Base-by-base conservation (phyloP, 176 grass and related monocot species). In the Oryza glaberrima region DNA sequence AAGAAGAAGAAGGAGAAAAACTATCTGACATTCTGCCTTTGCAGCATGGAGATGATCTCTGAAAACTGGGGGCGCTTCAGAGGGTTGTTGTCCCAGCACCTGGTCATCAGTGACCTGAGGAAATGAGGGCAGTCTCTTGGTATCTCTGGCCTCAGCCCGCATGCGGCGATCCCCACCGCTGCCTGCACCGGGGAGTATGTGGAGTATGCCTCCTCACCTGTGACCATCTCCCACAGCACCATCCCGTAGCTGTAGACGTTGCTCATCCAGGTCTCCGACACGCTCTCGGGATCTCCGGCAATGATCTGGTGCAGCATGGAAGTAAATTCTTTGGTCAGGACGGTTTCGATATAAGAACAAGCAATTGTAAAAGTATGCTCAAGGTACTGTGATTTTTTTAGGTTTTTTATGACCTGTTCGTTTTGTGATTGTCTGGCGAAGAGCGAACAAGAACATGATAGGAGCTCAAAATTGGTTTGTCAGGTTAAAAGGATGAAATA, bases 161-260 rank as follows among this genome's bases (percentile, higher is more conserved):
- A 96, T 7, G 96, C 92, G 0, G 96, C 96, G 11, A 99, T 99
- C 3, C 96, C 96, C 6, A 99, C 96, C 7, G 96, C 96, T 19
- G 96, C 96, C 67, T 99, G 96, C 70, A 99, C 96, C 4, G 96
- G 96, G 1, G 96, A 99, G 86, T 90, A 99, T 38, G 96, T 89
- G 38, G 96, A 92, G 88, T 96, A 99, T 1, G 96, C 96, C 88
- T 93, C 90, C 88, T 96, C 96, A 34, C 96, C 96, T 0, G 88
- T 92, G 20, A 91, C 79, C 96, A 96, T 96, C 82, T 96, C 96
- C 96, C 96, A 99, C 0, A 99, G 83, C 36, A 96, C 90, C 96
- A 99, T 99, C 15, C 96, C 94, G 25, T 92, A 99, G 72, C 94
- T 96, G 78, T 96, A 99, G 51, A 94, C 90, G 67, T 99, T 99